Evolutionary conservation across 1,284 basidiomycete genomes (phyloP).

Genomic region (Microbotryomycetes sp.): DNA sequence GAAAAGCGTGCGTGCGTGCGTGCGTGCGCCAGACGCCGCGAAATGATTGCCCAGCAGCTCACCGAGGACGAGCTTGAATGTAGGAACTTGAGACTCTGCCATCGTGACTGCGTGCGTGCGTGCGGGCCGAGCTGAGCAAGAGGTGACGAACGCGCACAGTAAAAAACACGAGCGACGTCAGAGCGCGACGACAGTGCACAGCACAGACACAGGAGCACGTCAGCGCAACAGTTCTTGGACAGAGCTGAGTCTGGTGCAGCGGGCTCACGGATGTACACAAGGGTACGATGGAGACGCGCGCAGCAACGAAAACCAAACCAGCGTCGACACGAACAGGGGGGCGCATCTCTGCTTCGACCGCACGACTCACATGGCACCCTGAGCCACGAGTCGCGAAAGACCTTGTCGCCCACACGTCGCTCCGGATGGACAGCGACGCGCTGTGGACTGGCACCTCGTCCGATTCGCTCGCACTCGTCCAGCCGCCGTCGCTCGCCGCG

Average conservation of each 20-base stretch:
- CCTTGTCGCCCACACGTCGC: background rate
- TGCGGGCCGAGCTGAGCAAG: too few relatives aligned
- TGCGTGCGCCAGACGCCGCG: background rate
- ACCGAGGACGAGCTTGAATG: conserved; percentile 99
- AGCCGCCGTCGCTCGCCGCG: background rate
- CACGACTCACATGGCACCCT: background rate
- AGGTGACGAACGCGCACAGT: background rate
- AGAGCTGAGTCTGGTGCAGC: background rate
- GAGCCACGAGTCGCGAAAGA: too few relatives aligned
- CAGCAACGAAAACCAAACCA: background rate
- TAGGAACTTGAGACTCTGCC: conserved; percentile 52
- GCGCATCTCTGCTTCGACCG: background rate
- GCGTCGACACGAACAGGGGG: background rate
- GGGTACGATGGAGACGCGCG: background rate
- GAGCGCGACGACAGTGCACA: too few relatives aligned
- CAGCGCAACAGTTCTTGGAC: background rate
- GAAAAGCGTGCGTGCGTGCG: conserved; percentile 14
- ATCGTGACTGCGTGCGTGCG: too few relatives aligned
- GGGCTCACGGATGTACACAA: background rate
- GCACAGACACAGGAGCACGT: background rate
- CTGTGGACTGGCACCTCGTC: background rate
- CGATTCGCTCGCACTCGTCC: background rate
- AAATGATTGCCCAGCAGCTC: conserved; percentile 40
- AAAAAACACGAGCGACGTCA: too few relatives aligned
- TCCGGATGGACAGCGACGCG: background rate